phyloP scores from a whole-genome alignment of 176 grass and related monocot genomes.

The Oryza meyeriana region DNA sequence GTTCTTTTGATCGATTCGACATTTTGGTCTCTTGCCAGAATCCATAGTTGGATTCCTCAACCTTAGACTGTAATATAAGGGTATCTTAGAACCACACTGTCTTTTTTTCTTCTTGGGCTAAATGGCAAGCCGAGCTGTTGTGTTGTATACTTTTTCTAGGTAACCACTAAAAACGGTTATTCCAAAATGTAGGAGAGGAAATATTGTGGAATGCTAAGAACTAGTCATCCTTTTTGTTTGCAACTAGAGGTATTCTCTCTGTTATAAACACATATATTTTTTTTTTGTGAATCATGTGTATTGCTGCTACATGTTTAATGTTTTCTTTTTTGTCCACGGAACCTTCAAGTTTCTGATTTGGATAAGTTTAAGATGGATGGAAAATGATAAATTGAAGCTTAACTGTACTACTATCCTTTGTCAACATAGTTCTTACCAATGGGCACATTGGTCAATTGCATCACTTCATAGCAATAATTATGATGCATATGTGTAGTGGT shows the following conservation, averaged over 20 bases:
- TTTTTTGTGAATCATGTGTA: not conserved
- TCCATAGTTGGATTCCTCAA: slow-evolving; percentile 29
- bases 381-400: slow-evolving; percentile 7
- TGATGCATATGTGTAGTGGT: not conserved
- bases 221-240: not conserved
- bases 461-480: not conserved
- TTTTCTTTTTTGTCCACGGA: not conserved
- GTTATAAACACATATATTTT: not conserved
- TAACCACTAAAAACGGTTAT: slow-evolving; percentile 37
- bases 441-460: not conserved
- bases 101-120: slow-evolving; percentile 7
- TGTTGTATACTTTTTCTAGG: slow-evolving; percentile 33
- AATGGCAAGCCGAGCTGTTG: slow-evolving; percentile 15
- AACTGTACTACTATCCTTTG: not conserved
- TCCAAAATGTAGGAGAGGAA: slow-evolving; percentile 24
- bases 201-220: not conserved
- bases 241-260: not conserved
- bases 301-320: not conserved
- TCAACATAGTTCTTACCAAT: not conserved
- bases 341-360: not conserved
- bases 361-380: not conserved
- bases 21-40: slow-evolving; percentile 24
- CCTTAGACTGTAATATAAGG: slow-evolving; percentile 46
- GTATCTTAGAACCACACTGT: slow-evolving; percentile 40
- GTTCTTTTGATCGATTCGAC: slow-evolving; percentile 42